Conservation (phyloP, 805 yeast genomes). For the Candida verbasci region DNA sequence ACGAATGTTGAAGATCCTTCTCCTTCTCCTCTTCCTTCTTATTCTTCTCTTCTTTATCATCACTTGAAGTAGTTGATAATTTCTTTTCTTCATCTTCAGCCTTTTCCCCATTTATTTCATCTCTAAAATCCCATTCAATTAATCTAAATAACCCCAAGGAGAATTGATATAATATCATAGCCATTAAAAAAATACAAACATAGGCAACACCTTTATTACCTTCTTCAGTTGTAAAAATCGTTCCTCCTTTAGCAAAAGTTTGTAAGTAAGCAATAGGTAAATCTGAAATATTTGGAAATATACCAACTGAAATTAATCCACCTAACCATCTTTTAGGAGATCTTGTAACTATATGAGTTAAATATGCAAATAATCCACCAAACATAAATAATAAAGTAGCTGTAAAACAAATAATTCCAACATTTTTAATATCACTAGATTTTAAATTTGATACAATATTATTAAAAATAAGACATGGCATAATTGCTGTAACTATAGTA, state of each 20-base stretch:
- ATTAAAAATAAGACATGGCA: constrained; percentile 74
- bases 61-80: background rate
- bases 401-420: constrained; percentile 56
- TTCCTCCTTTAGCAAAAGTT: constrained; percentile 60
- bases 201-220: constrained; percentile 80
- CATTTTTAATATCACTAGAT: constrained; percentile 61
- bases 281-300: constrained; percentile 77
- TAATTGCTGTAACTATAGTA: constrained; percentile 59
- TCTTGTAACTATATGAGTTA: constrained; percentile 44
- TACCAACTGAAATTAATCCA: constrained; percentile 66
- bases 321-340: constrained; percentile 75
- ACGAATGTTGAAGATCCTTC: too few species aligned
- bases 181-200: constrained; percentile 69
- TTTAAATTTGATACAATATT: constrained; percentile 66
- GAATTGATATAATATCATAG: constrained; percentile 65
- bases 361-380: constrained; percentile 46
- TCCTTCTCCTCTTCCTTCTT: background rate
- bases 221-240: constrained; percentile 50
- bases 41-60: background rate
- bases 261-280: constrained; percentile 81
- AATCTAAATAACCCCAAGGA: constrained; percentile 71
- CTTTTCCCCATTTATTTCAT: constrained; percentile 20
- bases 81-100: constrained; percentile 9
- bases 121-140: constrained; percentile 65
- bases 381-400: constrained; percentile 48